Base-by-base conservation (phyloP, 208 protist species). In the Wallacemonas sp. region DNA sequence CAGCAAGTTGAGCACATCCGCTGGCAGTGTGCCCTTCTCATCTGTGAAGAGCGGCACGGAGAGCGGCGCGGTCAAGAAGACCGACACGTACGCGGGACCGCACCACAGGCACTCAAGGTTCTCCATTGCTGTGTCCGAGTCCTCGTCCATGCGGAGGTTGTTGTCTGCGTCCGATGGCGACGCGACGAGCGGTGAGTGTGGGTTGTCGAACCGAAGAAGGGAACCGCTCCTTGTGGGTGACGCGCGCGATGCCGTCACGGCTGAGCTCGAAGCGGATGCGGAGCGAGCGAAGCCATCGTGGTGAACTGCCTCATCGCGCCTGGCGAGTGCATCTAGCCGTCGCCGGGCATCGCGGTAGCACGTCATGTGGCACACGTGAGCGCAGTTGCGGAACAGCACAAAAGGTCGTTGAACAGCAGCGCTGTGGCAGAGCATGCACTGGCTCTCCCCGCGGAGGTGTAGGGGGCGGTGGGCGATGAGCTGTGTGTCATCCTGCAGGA, bases 331-430 rank as follows among this genome's bases (percentile, higher is more conserved):
- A 57, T 26, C 26, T 44, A 72, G 37, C 60, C 52, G 68, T 13
- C 26, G 45, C 5, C 63, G 62, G 0, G 67, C 60, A 17, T 63
- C 30, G 33, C 79, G 67, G 57, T 79, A 78, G 63, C 81, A 87
- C 10, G 66, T 75, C 29, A 69, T 58, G 62, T 87, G 81, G 4
- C 73, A 72, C 1, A 71, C 63, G 58, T 87, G 81, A 8, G 58
- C 38, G 57, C 81, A 87, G 38, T 65, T 64, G 1, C 66, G 74
- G 53, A 83, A 87, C 24, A 68, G 64, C 3, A 73, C 69, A 52
- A 87, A 79, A 5, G 72, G 63, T 0, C 73, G 76, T 1, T 71
- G 61, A 22, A 87, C 53, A 3, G 65, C 68, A 6, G 68, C 38
- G 44, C 74, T 63, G 37, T 71, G 63, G 50, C 81, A 87, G 37